phyloP scores from a whole-genome alignment of 257 asterid genomes.

The Prunella vulgaris region DNA sequence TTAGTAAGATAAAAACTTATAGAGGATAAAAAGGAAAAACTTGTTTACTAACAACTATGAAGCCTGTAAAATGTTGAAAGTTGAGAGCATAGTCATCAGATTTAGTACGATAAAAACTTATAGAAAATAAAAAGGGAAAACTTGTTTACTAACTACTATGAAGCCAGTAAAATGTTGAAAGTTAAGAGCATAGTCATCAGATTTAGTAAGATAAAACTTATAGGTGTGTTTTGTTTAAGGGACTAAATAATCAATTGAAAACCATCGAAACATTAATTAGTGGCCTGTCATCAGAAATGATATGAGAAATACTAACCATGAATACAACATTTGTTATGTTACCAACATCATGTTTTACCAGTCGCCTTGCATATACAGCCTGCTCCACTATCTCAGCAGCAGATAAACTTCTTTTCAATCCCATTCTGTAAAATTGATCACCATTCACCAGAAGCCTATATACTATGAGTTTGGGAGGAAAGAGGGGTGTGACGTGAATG shows the following conservation, averaged over 20 bases:
- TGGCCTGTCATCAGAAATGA: background rate
- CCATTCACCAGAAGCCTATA: slow-evolving; percentile 7
- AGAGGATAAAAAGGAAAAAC: background rate
- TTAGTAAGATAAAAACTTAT: no score
- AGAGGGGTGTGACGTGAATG: background rate
- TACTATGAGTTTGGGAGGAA: background rate
- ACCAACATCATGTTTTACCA: slow-evolving; percentile 74
- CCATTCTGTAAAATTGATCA: slow-evolving; percentile 70
- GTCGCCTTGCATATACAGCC: slow-evolving; percentile 81
- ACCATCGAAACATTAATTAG: slow-evolving; percentile 9
- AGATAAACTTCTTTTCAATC: slow-evolving; percentile 72
- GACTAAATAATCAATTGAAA: background rate
- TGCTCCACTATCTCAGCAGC: slow-evolving; percentile 98
- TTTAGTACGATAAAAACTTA: no score
- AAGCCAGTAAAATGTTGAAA: background rate
- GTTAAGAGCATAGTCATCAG: no score
- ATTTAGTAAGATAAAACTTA: no score
- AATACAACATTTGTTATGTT: slow-evolving; percentile 81
- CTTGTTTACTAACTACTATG: background rate
- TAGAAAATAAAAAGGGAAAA: background rate
- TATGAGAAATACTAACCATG: slow-evolving; percentile 51
- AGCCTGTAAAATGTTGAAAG: background rate
- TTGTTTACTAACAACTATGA: background rate
- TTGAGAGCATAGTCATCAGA: no score
- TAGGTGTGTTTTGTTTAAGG: no score